Conservation (phyloP, 2,329 filamentous ascomycete genomes). For the Chaetomiaceae sp. region DNA sequence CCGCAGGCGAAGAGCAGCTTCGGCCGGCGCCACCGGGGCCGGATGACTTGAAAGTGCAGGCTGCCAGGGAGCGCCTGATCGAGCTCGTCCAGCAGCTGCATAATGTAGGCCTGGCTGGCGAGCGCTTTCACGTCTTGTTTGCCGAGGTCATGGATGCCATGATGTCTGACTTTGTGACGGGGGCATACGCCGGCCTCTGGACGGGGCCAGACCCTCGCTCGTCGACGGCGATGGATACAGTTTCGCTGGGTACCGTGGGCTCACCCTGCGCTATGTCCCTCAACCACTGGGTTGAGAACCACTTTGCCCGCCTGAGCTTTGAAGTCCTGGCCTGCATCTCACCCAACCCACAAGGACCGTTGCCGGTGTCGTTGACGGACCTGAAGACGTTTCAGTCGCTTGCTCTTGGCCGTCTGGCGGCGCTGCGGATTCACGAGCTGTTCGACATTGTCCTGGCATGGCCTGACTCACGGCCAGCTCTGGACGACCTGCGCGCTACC, state of each 20-base stretch:
- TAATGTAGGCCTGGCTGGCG: slow-evolving; percentile 63
- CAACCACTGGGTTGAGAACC: slow-evolving; percentile 63
- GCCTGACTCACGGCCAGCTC: slow-evolving; percentile 65
- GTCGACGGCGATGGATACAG: slow-evolving; percentile 21
- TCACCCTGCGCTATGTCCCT: slow-evolving; percentile 57
- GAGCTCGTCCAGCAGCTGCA: slow-evolving; percentile 55
- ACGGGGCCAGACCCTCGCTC: slow-evolving; percentile 28
- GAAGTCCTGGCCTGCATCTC: slow-evolving; percentile 53
- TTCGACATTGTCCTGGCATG: slow-evolving; percentile 77
- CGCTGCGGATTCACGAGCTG: slow-evolving; percentile 64
- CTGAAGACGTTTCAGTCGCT: slow-evolving; percentile 68
- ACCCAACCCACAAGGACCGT: slow-evolving; percentile 29
- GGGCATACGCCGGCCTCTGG: slow-evolving; percentile 63
- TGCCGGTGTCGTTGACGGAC: slow-evolving; percentile 47
- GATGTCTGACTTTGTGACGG: slow-evolving; percentile 59
- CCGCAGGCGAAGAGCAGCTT: background rate
- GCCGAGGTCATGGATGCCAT: slow-evolving; percentile 65
- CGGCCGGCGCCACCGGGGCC: slow-evolving; percentile 25
- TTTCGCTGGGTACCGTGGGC: slow-evolving; percentile 33
- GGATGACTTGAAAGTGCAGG: slow-evolving; percentile 31
- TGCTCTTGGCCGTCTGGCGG: slow-evolving; percentile 63
- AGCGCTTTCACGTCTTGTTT: slow-evolving; percentile 65
- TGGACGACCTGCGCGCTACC: slow-evolving; percentile 69
- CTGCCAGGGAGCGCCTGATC: slow-evolving; percentile 48
- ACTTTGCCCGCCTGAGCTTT: slow-evolving; percentile 60